Evolutionary conservation across 805 yeast species (phyloP).

Genomic region (Metschnikowia bowlesiae): DNA sequence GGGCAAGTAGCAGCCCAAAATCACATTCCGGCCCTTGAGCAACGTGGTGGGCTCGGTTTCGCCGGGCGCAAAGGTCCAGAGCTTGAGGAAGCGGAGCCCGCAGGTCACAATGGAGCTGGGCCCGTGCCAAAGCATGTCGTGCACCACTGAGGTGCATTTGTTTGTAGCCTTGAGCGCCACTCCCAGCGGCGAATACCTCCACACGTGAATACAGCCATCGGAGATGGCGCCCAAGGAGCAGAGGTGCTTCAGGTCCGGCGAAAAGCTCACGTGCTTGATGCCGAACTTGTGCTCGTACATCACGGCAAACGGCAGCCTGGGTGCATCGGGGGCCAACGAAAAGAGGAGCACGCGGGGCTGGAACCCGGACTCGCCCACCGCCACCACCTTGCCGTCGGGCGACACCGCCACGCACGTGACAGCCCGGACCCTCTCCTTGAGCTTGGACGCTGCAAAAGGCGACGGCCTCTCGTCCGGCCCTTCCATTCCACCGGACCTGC

Average conservation of each 20-base stretch:
- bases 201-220: constrained; percentile 64
- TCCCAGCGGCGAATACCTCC: constrained; percentile 38
- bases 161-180: constrained; percentile 44
- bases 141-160: constrained; percentile 57
- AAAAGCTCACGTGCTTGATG: constrained; percentile 49
- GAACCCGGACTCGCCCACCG: constrained; percentile 69
- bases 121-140: constrained; percentile 52
- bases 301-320: constrained; percentile 46
- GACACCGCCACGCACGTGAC: constrained; percentile 57
- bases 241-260: constrained; percentile 52
- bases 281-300: constrained; percentile 67
- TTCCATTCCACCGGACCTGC: constrained; percentile 8
- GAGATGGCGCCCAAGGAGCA: constrained; percentile 64
- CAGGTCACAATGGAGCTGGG: constrained; percentile 40
- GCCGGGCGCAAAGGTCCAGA: constrained; percentile 47
- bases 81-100: constrained; percentile 58
- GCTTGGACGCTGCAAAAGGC: constrained; percentile 11
- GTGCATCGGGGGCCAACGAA: constrained; percentile 50
- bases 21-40: constrained; percentile 56
- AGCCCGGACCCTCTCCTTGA: constrained; percentile 43
- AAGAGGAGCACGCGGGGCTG: constrained; percentile 61
- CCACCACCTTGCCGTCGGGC: constrained; percentile 49
- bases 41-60: constrained; percentile 3
- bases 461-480: background rate
- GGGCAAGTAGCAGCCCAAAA: constrained; percentile 47